phyloP scores from a whole-genome alignment of 192 early-diverging fungal species.

The Coemansia sp. region DNA sequence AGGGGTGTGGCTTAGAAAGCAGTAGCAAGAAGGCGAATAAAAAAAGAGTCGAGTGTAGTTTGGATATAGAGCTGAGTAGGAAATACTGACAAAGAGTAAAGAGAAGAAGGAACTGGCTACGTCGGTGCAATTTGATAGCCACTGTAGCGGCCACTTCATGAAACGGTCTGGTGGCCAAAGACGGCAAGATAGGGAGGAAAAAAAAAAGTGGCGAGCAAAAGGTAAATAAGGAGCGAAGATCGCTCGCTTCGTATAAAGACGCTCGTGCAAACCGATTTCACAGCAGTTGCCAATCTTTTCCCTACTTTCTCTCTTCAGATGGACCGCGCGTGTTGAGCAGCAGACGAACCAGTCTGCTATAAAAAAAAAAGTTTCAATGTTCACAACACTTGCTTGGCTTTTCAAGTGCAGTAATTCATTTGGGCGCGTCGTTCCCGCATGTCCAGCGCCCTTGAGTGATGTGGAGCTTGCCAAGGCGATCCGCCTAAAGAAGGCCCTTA shows the following conservation, averaged over 20 bases:
- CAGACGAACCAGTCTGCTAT: no score
- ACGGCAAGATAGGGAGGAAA: constrained; percentile 2
- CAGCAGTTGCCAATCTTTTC: constrained; percentile 5
- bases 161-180: constrained; percentile 1
- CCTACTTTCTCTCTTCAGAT: neutral
- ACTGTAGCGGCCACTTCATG: neutral
- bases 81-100: constrained; percentile 14
- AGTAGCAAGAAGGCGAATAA: neutral
- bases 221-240: neutral
- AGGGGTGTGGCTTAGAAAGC: neutral
- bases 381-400: no score
- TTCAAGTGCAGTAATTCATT: neutral
- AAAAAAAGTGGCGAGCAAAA: constrained; percentile 5
- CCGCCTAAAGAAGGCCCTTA: neutral
- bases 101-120: neutral
- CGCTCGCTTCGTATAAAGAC: constrained; percentile 1
- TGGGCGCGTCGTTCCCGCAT: neutral
- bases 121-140: neutral
- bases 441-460: neutral
- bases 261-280: neutral
- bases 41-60: neutral
- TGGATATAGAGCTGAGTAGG: constrained; percentile 9
- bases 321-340: neutral
- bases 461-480: neutral
- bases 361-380: no score